Percentiles rank a stretch among this genome's conserved stretches.
These are phyloP conservation scores for Lyophyllum shimeji DNA, from an alignment of 768 basidiomycete genomes.

Conservation along the genomic window DNA sequence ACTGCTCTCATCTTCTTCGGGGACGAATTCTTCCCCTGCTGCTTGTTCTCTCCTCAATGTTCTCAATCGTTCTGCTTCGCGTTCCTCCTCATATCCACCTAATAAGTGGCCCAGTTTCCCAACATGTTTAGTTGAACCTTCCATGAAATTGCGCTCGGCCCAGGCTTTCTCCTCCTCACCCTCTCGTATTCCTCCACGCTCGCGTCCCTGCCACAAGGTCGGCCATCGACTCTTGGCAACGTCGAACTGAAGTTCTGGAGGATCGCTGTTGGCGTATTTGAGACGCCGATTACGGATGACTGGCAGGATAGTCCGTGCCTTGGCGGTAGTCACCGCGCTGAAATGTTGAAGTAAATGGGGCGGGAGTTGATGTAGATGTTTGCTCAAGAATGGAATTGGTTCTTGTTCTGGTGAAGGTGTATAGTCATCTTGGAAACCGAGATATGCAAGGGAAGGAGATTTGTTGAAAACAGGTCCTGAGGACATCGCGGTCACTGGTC, in stretches of 20 bases:
- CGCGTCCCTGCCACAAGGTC: constrained; percentile 60
- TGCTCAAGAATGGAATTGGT: constrained; percentile 63
- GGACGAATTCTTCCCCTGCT: constrained; percentile 46
- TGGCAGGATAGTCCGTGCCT: constrained; percentile 61
- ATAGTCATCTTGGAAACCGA: constrained; percentile 60
- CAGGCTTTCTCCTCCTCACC: constrained; percentile 69
- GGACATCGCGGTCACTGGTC: constrained; percentile 15
- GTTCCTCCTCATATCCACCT: constrained; percentile 75
- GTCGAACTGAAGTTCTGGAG: constrained; percentile 53
- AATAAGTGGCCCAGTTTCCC: constrained; percentile 70
- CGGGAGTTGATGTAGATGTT: constrained; percentile 64
- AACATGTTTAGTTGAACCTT: constrained; percentile 55
- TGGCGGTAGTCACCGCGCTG: constrained; percentile 52
- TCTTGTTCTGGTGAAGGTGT: constrained; percentile 55
- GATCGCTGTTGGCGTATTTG: constrained; percentile 54
- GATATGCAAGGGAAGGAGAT: constrained; percentile 37
- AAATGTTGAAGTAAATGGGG: constrained; percentile 55
- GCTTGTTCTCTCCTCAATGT: constrained; percentile 40
- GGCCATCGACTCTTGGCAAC: constrained; percentile 64
- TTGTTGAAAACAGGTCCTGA: constrained; percentile 29
- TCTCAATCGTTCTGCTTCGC: constrained; percentile 64
- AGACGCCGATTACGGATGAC: constrained; percentile 73
- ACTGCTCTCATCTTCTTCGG: constrained; percentile 70
- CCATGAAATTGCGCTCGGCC: constrained; percentile 62
- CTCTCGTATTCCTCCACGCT: constrained; percentile 47